These are phyloP conservation scores for Oemleria cerasiformis DNA, from an alignment of 306 rosid species.

Conservation along the genomic window DNA sequence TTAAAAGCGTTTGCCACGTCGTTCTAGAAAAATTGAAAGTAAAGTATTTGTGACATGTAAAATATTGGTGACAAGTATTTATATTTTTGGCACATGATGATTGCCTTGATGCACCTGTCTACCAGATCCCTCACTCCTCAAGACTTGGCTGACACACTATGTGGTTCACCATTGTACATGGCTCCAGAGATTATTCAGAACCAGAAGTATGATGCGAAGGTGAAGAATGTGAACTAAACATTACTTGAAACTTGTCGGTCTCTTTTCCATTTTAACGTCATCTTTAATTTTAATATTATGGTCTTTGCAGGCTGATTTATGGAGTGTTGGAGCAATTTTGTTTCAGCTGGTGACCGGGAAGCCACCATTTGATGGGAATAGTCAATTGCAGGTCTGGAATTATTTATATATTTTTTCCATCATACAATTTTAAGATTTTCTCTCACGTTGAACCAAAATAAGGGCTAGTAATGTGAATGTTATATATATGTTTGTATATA, in stretches of 20 bases:
- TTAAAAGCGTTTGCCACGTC: too few relatives aligned
- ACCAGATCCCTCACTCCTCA: conserved; percentile 72
- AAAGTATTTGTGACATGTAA: too few relatives aligned
- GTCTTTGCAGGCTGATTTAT: conserved; percentile 86
- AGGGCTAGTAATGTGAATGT: conserved; percentile 1
- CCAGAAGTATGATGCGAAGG: conserved; percentile 86
- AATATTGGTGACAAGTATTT: not conserved
- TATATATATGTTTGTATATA: not conserved
- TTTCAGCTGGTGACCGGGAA: conserved; percentile 86
- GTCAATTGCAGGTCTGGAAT: conserved; percentile 63
- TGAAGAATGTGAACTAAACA: conserved; percentile 32
- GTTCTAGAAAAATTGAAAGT: too few relatives aligned
- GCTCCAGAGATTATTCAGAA: conserved; percentile 89
- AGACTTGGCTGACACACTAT: conserved; percentile 77
- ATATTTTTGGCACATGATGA: conserved; percentile 10
- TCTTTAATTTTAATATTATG: conserved; percentile 6
- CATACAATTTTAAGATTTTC: not conserved
- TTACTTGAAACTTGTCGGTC: conserved; percentile 10
- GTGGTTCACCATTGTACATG: conserved; percentile 98
- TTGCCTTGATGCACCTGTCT: conserved; percentile 29
- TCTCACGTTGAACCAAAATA: not conserved
- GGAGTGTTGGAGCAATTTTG: conserved; percentile 98
- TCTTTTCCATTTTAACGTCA: conserved; percentile 4
- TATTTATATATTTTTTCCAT: not conserved
- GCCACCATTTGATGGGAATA: conserved; percentile 86